phyloP scores from a whole-genome alignment of 148 eudicot genomes.

The Rhododendron vialii region DNA sequence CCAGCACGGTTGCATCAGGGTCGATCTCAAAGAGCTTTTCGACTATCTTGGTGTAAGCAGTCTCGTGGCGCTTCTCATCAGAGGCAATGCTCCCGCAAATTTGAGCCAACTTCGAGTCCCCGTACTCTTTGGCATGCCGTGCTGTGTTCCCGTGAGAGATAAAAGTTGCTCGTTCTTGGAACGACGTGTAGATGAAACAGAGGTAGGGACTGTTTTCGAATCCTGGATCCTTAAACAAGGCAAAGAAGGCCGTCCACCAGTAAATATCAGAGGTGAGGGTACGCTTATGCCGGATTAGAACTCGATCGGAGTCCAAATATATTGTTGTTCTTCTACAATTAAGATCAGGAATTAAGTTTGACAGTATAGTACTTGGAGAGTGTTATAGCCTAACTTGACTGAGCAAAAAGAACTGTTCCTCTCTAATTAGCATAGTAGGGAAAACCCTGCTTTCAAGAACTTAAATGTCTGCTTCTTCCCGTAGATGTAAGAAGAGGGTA shows the following conservation, averaged over 20 bases:
- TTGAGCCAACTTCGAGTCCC: conserved; percentile 17
- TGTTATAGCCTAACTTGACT: not conserved
- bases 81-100: conserved; percentile 24
- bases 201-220: conserved; percentile 25
- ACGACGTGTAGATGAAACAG: conserved; percentile 23
- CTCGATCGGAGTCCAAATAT: not conserved
- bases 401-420: not conserved
- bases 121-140: conserved; percentile 20
- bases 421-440: too few species aligned
- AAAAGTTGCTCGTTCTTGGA: conserved; percentile 26
- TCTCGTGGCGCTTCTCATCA: conserved; percentile 28
- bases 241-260: not conserved
- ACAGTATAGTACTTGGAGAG: too few species aligned
- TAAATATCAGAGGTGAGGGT: not conserved
- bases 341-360: too few species aligned
- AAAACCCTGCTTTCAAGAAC: too few species aligned
- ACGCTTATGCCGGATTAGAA: not conserved
- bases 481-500: too few species aligned
- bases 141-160: conserved; percentile 27
- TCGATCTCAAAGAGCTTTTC: conserved; percentile 24
- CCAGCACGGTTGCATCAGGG: conserved; percentile 17
- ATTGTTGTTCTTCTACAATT: not conserved
- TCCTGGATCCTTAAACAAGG: conserved; percentile 17
- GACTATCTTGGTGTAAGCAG: conserved; percentile 24
- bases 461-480: too few species aligned